Evolutionary conservation across 2,329 filamentous ascomycete genomes (phyloP).

Genomic region (Monosporascus ibericus): DNA sequence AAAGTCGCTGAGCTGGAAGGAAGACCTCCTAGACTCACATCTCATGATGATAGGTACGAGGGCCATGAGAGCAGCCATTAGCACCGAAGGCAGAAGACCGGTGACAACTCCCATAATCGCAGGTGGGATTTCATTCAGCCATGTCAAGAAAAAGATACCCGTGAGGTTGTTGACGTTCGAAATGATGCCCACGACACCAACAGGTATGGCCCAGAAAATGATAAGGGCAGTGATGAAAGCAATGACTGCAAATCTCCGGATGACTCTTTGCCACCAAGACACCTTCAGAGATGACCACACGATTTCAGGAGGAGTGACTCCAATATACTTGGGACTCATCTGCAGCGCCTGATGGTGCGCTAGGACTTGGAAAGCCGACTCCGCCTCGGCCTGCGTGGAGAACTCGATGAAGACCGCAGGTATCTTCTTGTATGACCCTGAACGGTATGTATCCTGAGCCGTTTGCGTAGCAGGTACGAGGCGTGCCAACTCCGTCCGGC

Average conservation of each 20-base stretch:
- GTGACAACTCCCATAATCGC: conserved; percentile 76
- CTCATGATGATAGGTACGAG: conserved; percentile 78
- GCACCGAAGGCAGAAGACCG: conserved; percentile 73
- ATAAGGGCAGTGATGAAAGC: conserved; percentile 72
- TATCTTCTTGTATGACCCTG: conserved; percentile 58
- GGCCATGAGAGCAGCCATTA: conserved; percentile 79
- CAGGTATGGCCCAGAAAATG: conserved; percentile 75
- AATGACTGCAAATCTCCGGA: conserved; percentile 63
- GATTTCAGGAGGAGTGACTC: conserved; percentile 74
- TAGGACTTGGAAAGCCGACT: conserved; percentile 79
- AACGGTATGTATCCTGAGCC: conserved; percentile 60
- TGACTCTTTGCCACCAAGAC: conserved; percentile 77
- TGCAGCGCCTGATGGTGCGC: conserved; percentile 82
- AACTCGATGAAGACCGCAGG: conserved; percentile 91
- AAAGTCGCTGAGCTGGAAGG: neutral
- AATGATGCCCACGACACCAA: conserved; percentile 76
- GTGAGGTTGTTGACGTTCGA: conserved; percentile 74
- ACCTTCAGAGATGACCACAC: conserved; percentile 84
- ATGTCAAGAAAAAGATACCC: conserved; percentile 60
- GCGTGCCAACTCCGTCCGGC: conserved; percentile 68
- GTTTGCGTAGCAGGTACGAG: conserved; percentile 66
- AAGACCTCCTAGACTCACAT: conserved; percentile 38
- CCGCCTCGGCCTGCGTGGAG: conserved; percentile 71
- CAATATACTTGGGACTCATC: conserved; percentile 81
- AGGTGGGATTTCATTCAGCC: conserved; percentile 64